Conservation (phyloP, 192 early-diverging fungal species). For the Anaeromyces robustus region DNA sequence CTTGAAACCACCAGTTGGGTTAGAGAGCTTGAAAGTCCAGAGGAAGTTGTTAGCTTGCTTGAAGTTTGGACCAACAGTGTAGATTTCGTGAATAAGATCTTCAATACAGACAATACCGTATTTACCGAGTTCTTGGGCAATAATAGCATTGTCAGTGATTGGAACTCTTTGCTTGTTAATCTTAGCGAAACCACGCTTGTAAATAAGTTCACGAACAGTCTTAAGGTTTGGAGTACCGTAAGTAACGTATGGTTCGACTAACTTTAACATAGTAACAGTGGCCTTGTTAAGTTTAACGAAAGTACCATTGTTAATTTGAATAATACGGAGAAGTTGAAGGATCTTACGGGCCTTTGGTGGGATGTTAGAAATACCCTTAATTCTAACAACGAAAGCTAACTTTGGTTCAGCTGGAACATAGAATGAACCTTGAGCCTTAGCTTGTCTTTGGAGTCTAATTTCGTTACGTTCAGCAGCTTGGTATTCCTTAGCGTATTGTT, state of each 20-base stretch:
- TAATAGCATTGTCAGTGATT: constrained; percentile 89
- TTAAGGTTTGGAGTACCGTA: constrained; percentile 93
- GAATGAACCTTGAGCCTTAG: constrained; percentile 77
- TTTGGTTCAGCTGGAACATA: constrained; percentile 92
- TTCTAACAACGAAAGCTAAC: constrained; percentile 95
- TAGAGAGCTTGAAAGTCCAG: constrained; percentile 98
- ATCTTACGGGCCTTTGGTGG: constrained; percentile 99
- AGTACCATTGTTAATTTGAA: constrained; percentile 98
- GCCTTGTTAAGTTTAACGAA: constrained; percentile 93
- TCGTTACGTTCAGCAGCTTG: constrained; percentile 70
- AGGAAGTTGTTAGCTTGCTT: constrained; percentile 96
- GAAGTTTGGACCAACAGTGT: constrained; percentile 87
- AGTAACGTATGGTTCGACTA: constrained; percentile 89
- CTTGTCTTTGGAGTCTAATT: constrained; percentile 83
- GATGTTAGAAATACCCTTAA: constrained; percentile 99
- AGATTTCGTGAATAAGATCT: constrained; percentile 97
- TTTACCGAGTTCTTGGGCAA: constrained; percentile 81
- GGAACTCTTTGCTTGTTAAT: constrained; percentile 93
- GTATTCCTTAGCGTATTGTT: constrained; percentile 98
- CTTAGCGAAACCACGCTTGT: constrained; percentile 99
- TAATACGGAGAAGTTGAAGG: constrained; percentile 93
- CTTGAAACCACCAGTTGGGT: constrained; percentile 90
- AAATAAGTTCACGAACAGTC: constrained; percentile 95
- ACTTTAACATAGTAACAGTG: constrained; percentile 92
- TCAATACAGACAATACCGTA: constrained; percentile 94